Percentiles rank a stretch among this genome's conserved stretches.
These are phyloP conservation scores for Camillea tinctor DNA, from an alignment of 2,329 filamentous ascomycete species.

Conservation along the genomic window DNA sequence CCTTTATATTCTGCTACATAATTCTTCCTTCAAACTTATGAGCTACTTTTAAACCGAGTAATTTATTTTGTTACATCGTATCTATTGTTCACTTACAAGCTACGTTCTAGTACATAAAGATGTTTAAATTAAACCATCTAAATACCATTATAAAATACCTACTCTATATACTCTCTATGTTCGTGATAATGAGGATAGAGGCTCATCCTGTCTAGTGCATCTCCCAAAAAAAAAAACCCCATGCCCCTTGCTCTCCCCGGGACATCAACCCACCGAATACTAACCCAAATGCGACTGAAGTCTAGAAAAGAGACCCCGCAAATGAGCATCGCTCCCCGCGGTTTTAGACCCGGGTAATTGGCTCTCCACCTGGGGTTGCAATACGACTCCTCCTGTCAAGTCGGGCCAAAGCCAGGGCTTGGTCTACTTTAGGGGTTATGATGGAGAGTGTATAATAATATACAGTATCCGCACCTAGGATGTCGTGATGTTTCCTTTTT, in stretches of 20 bases:
- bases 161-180: too few relatives aligned
- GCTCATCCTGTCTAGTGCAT: background rate
- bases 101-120: too few relatives aligned
- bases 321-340: slow-evolving; percentile 17
- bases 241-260: slow-evolving; percentile 4
- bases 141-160: too few relatives aligned
- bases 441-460: too few relatives aligned
- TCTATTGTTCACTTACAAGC: too few relatives aligned
- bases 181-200: background rate
- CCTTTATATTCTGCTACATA: too few relatives aligned
- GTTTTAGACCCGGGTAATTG: slow-evolving; percentile 19
- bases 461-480: too few relatives aligned
- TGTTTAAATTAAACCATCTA: too few relatives aligned
- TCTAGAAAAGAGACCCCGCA: slow-evolving; percentile 23
- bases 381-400: slow-evolving; percentile 3
- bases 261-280: slow-evolving; percentile 13
- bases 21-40: too few relatives aligned
- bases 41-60: too few relatives aligned
- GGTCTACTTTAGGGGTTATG: too few relatives aligned
- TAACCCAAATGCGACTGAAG: slow-evolving; percentile 8
- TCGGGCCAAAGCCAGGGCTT: background rate
- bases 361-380: slow-evolving; percentile 11
- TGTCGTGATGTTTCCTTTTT: background rate
- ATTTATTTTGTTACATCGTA: too few relatives aligned
- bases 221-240: background rate